Evolutionary conservation across 768 basidiomycete genomes (phyloP).

Genomic region (Leccinellum albellum): DNA sequence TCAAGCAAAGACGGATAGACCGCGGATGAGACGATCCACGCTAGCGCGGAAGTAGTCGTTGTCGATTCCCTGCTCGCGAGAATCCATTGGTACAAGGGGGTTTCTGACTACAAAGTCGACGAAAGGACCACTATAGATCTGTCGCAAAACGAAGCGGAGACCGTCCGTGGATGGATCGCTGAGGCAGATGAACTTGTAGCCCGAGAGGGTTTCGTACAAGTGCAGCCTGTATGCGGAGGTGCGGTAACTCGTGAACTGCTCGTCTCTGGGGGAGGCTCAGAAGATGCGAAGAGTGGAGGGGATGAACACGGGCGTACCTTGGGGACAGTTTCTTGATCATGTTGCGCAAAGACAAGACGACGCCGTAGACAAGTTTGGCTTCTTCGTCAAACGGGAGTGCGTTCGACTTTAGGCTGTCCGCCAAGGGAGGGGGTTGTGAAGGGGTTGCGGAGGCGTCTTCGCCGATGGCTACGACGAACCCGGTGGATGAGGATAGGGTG

Average conservation of each 20-base stretch:
- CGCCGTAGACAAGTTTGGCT: conserved; percentile 94
- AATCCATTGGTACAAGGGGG: conserved; percentile 82
- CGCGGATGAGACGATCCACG: conserved; percentile 70
- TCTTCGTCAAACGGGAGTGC: conserved; percentile 94
- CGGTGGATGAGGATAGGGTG: conserved; percentile 60
- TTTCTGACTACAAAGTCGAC: conserved; percentile 92
- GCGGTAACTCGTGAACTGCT: conserved; percentile 85
- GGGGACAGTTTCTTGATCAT: conserved; percentile 95
- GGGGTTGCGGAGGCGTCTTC: conserved; percentile 39
- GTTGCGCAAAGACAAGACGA: conserved; percentile 84
- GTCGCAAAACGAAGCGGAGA: conserved; percentile 75
- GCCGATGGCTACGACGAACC: conserved; percentile 62
- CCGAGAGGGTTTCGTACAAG: conserved; percentile 84
- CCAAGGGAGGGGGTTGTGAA: conserved; percentile 5
- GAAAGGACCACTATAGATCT: conserved; percentile 92
- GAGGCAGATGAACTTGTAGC: conserved; percentile 94
- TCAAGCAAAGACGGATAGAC: conserved; percentile 45
- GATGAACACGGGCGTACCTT: conserved; percentile 38
- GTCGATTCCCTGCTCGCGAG: conserved; percentile 79
- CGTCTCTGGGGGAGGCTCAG: conserved; percentile 54
- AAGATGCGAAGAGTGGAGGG: background rate
- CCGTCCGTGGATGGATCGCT: conserved; percentile 84
- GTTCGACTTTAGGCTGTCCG: conserved; percentile 34
- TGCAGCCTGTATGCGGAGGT: conserved; percentile 94
- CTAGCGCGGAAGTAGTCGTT: conserved; percentile 87